Base-by-base conservation (phyloP, 495 filamentous ascomycete genomes). In the Trichocladium uniseriatum region DNA sequence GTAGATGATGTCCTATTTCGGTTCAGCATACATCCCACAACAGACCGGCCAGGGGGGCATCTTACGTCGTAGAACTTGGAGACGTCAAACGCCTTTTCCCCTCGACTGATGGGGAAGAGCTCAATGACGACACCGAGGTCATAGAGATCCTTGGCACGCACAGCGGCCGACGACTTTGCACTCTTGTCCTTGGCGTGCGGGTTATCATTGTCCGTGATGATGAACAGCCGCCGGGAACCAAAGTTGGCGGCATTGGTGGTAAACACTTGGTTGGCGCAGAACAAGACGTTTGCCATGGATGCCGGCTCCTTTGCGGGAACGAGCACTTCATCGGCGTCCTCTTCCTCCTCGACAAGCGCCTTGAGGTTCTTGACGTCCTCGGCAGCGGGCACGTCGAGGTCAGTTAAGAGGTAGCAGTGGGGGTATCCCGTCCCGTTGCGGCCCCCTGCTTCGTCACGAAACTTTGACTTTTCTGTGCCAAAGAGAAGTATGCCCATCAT, bases 401-500 rank as follows among this genome's bases (percentile, higher is more conserved):
- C 89, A 9, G 81, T 82, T 43, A 95, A 80, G 10, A 96, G 80
- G 64, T 99, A 95, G 66, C 90, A 96, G 63, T 95, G 83, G 4
- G 89, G 85, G 62, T 95, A 95, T 34, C 79, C 78, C 5, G 82
- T 70, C 22, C 76, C 77, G 24, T 75, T 77, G 15, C 76, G 72
- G 29, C 68, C 70, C 18, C 77, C 71, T 36, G 80, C 76, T 39
- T 84, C 80, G 46, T 84, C 85, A 16, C 79, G 77, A 58, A 94
- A 91, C 56, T 85, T 91, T 15, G 89, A 86, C 61, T 87, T 77
- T 62, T 94, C 74, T 0, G 91, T 97, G 11, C 89, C 89, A 53
- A 92, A 97, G 7, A 99, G 77, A n/a, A 99, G 63, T 8, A 99
- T 83, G 3, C 91, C 91, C 72, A 99, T 95, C 91, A 96, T 94